These are phyloP conservation scores for Crepidotus variabilis DNA, from an alignment of 768 basidiomycete species.

Conservation along the genomic window DNA sequence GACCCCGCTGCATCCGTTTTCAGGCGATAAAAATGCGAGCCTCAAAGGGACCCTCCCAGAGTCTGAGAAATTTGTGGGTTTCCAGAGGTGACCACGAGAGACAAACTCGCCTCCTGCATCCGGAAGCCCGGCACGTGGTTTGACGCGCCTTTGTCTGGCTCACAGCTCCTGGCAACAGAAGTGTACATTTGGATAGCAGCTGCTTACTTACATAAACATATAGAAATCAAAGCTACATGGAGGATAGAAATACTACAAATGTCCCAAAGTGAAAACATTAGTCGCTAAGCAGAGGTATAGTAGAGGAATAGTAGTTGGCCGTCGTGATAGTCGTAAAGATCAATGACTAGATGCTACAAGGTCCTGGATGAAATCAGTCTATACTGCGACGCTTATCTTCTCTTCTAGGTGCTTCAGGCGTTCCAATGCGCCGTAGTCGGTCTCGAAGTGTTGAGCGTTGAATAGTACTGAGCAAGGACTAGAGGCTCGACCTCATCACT, in stretches of 20 bases:
- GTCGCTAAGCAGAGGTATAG: not conserved
- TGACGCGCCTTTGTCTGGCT: not conserved
- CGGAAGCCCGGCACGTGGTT: not conserved
- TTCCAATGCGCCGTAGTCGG: slow-evolving; percentile 29
- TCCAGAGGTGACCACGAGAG: not conserved
- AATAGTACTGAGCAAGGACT: slow-evolving; percentile 15
- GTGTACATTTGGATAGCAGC: too few species aligned
- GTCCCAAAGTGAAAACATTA: too few species aligned
- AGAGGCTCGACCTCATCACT: slow-evolving; percentile 8
- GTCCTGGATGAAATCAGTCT: slow-evolving; percentile 17
- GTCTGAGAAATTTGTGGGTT: not conserved
- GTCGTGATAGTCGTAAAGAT: not conserved
- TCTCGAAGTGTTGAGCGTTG: slow-evolving; percentile 28
- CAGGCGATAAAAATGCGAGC: not conserved
- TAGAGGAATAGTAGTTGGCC: not conserved
- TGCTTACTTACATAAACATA: too few species aligned
- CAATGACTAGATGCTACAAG: too few species aligned
- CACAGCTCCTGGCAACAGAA: not conserved
- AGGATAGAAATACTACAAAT: too few species aligned
- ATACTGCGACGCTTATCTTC: slow-evolving; percentile 34
- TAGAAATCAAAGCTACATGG: too few species aligned
- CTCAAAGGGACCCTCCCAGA: not conserved
- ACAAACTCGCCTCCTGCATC: not conserved
- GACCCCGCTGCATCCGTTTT: not conserved
- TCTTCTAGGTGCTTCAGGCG: slow-evolving; percentile 33